Conservation (phyloP, 1,284 basidiomycete species). For the Thecaphora frezii region DNA sequence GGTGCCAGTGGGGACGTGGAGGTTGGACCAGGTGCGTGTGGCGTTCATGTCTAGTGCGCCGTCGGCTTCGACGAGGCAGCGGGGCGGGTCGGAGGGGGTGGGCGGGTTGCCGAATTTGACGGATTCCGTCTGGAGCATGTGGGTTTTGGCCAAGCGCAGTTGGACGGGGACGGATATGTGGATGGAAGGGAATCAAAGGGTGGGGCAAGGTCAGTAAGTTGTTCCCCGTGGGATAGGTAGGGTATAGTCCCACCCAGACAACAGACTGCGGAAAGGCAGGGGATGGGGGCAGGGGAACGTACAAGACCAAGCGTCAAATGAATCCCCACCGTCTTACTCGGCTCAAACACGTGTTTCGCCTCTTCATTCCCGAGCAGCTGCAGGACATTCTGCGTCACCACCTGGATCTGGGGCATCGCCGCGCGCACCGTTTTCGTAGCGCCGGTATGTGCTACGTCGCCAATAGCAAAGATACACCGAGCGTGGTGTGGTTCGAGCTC, state of each 20-base stretch:
- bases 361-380: constrained; percentile 7
- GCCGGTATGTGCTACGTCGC: constrained; percentile 29
- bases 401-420: constrained; percentile 23
- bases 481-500: background rate
- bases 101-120: constrained; percentile 30
- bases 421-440: constrained; percentile 32
- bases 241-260: too few relatives aligned
- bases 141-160: background rate
- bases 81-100: constrained; percentile 1
- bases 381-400: constrained; percentile 25
- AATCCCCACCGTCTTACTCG: background rate
- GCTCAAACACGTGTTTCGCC: background rate
- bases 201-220: too few relatives aligned
- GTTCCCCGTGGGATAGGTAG: too few relatives aligned
- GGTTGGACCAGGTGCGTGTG: constrained; percentile 11
- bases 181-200: background rate
- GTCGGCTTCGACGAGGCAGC: constrained; percentile 18
- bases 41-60: constrained; percentile 22
- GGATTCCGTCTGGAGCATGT: constrained; percentile 14
- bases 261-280: too few relatives aligned
- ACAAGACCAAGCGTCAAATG: too few relatives aligned
- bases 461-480: constrained; percentile 14
- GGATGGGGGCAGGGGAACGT: too few relatives aligned
- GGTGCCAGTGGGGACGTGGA: constrained; percentile 22
- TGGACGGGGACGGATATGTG: background rate